phyloP scores from a whole-genome alignment of 768 basidiomycete genomes.

The Leccinum longicurvipes region DNA sequence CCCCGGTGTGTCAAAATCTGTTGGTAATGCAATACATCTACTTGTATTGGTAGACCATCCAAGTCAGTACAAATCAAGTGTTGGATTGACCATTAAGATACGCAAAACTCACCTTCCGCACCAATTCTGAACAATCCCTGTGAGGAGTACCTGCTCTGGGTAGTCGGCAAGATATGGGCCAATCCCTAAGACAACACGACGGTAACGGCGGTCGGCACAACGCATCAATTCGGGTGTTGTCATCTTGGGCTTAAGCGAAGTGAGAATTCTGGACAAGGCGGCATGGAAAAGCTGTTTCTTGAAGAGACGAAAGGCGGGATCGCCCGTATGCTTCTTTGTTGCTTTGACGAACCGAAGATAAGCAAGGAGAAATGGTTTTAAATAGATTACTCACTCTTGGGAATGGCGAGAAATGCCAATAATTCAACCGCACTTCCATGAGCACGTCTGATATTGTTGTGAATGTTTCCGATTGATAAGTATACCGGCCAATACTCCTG shows the following conservation, averaged over 20 bases:
- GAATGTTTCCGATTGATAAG: slow-evolving; percentile 15
- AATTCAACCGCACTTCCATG: slow-evolving; percentile 12
- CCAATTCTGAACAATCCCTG: background rate
- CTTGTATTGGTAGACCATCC: too few relatives aligned
- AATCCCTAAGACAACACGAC: background rate
- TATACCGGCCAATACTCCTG: slow-evolving; percentile 19
- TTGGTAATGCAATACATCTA: background rate
- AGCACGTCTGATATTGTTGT: slow-evolving; percentile 8
- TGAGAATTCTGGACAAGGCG: background rate
- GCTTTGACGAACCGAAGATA: too few relatives aligned
- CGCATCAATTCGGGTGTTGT: background rate
- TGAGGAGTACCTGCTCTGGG: background rate
- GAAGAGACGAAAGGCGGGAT: background rate
- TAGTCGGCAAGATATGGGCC: background rate
- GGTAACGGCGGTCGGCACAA: background rate
- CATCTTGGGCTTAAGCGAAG: background rate
- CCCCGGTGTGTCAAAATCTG: too few relatives aligned
- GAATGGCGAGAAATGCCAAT: slow-evolving; percentile 28
- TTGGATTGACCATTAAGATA: background rate
- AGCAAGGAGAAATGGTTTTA: too few relatives aligned
- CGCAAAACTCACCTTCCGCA: background rate
- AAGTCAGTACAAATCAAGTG: too few relatives aligned
- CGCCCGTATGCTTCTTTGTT: background rate
- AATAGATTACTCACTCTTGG: slow-evolving; percentile 15
- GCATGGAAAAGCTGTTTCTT: background rate